Conservation (phyloP, 208 protist genomes). For the Leishmania mexicana region DNA sequence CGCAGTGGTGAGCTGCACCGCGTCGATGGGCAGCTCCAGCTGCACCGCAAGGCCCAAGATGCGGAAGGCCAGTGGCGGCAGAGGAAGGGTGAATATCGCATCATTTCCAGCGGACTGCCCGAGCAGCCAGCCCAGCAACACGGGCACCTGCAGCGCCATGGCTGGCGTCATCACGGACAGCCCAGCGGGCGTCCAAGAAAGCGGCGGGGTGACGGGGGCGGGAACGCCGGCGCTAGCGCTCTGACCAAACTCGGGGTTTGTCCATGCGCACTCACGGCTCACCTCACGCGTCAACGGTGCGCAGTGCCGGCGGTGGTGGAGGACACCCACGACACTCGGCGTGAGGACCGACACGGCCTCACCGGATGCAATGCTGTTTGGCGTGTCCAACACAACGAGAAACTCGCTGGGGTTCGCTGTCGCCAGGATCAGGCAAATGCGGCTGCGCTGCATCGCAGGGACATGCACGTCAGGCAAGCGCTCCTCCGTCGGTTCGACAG, state of each 20-base stretch:
- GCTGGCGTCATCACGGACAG: background rate
- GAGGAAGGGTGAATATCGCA: constrained; percentile 38
- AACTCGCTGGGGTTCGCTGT: constrained; percentile 9
- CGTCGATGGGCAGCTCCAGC: constrained; percentile 25
- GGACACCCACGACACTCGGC: constrained; percentile 19
- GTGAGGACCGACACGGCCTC: background rate
- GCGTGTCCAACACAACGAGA: constrained; percentile 28
- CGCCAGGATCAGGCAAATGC: constrained; percentile 12
- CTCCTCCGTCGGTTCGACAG: background rate
- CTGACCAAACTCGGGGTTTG: constrained; percentile 28
- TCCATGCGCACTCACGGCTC: constrained; percentile 36
- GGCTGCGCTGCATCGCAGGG: constrained; percentile 17
- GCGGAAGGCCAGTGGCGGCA: constrained; percentile 62
- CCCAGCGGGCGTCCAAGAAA: background rate
- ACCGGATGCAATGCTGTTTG: constrained; percentile 1
- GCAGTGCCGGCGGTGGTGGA: constrained; percentile 34
- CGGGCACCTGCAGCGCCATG: constrained; percentile 29
- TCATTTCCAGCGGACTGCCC: constrained; percentile 51
- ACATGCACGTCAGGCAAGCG: background rate
- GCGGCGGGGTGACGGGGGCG: background rate
- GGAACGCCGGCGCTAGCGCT: background rate
- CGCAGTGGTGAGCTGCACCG: constrained; percentile 18
- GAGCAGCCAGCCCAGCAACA: constrained; percentile 53
- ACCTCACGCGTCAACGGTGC: constrained; percentile 18
- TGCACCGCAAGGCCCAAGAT: constrained; percentile 36